phyloP scores from a whole-genome alignment of 176 grass and related monocot species.

The Rhynchospora tenuis region DNA sequence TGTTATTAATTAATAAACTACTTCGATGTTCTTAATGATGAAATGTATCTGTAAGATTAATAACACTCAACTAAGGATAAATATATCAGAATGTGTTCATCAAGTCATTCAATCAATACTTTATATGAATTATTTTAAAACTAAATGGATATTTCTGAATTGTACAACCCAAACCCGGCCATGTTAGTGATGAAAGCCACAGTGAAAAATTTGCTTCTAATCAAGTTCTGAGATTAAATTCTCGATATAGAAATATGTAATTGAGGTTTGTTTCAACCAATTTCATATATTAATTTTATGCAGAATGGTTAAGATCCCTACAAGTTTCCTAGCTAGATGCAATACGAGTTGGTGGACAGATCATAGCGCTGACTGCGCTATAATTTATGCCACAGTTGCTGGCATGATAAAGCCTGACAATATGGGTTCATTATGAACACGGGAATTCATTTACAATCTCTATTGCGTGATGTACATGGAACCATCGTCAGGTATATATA shows the following conservation, averaged over 20 bases:
- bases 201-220: neutral
- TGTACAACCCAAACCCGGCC: neutral
- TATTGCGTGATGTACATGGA: no score
- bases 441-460: no score
- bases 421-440: no score
- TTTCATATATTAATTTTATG: neutral
- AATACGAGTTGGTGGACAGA: neutral
- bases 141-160: neutral
- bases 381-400: neutral
- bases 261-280: neutral
- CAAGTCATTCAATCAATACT: neutral
- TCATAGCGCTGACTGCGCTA: neutral
- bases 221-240: neutral
- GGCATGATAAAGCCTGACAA: neutral
- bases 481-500: no score
- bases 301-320: neutral
- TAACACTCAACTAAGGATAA: neutral
- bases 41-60: neutral
- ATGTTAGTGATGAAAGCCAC: neutral
- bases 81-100: neutral
- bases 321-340: neutral
- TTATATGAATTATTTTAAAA: neutral
- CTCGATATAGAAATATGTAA: neutral
- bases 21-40: neutral
- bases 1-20: neutral